phyloP scores from a whole-genome alignment of 768 basidiomycete genomes.

The Pisolithus marmoratus region DNA sequence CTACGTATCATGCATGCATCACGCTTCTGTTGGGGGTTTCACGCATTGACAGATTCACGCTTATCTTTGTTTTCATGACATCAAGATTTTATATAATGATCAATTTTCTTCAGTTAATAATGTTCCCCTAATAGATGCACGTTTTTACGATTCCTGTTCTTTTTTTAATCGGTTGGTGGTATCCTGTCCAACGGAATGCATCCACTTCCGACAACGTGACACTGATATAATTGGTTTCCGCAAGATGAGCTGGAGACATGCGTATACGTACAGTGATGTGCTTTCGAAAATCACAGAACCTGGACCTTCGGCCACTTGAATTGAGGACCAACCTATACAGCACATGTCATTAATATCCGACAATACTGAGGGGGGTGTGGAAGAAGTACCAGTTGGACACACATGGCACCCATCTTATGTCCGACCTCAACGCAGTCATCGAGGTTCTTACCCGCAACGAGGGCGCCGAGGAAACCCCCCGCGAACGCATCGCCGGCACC shows the following conservation, averaged over 20 bases:
- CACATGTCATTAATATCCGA: not conserved
- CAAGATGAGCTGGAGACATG: constrained; percentile 4
- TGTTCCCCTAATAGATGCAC: not conserved
- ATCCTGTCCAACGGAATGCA: not conserved
- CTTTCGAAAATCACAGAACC: constrained; percentile 27
- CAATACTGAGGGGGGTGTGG: not conserved
- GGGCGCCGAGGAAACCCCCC: constrained; percentile 89
- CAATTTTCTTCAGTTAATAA: not conserved
- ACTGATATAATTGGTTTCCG: constrained; percentile 6
- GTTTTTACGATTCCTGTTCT: not conserved
- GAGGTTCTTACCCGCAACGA: constrained; percentile 69
- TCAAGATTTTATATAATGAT: not conserved
- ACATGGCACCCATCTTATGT: constrained; percentile 82
- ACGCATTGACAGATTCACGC: no score
- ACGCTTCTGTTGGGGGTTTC: constrained; percentile 7
- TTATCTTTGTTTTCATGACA: no score
- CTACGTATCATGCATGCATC: constrained; percentile 7
- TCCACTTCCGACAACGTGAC: not conserved
- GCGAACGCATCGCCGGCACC: constrained; percentile 98
- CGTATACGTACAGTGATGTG: not conserved
- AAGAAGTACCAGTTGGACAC: constrained; percentile 64
- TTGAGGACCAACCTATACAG: constrained; percentile 46
- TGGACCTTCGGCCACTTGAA: constrained; percentile 52
- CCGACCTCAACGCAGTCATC: constrained; percentile 79
- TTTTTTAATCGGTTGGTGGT: no score